A percentile compares a stretch with the other conserved stretches of the same genome.
Evolutionary conservation across 2,329 filamentous ascomycete genomes (phyloP).

Genomic region (Drechslera avenae): DNA sequence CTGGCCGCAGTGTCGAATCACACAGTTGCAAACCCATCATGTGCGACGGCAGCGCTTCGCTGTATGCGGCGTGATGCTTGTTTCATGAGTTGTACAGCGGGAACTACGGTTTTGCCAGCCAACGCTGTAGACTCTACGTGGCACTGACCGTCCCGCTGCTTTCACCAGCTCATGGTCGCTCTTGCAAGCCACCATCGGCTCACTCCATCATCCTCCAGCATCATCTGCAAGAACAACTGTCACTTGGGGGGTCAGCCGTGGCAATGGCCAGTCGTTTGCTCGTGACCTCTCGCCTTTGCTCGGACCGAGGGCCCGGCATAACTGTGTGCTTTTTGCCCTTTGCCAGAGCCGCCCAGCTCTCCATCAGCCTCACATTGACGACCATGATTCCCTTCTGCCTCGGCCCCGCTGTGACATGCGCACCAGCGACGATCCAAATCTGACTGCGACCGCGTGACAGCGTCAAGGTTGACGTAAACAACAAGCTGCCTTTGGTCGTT

Average conservation of each 20-base stretch:
- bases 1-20: slow-evolving; percentile 42
- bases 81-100: slow-evolving; percentile 50
- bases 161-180: slow-evolving; percentile 11
- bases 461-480: background rate
- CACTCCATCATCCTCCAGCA: slow-evolving; percentile 9
- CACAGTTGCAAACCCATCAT: slow-evolving; percentile 41
- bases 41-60: slow-evolving; percentile 38
- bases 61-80: slow-evolving; percentile 42
- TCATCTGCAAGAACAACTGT: slow-evolving; percentile 3
- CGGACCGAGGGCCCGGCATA: slow-evolving; percentile 36
- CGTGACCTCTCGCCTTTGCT: slow-evolving; percentile 23
- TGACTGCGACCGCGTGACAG: slow-evolving; percentile 6
- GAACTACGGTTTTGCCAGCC: slow-evolving; percentile 27
- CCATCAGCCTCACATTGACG: slow-evolving; percentile 8
- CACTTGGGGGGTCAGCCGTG: background rate
- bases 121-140: slow-evolving; percentile 28
- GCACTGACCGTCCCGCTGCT: slow-evolving; percentile 24
- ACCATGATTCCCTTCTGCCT: background rate
- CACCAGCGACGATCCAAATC: slow-evolving; percentile 3
- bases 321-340: slow-evolving; percentile 29
- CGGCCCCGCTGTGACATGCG: background rate
- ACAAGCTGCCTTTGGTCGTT: slow-evolving; percentile 9
- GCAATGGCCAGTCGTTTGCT: slow-evolving; percentile 10
- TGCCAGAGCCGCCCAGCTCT: slow-evolving; percentile 28
- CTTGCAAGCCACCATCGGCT: slow-evolving; percentile 15